phyloP scores from a whole-genome alignment of 805 yeast species.

The Lipomyces spencermartinsiae region DNA sequence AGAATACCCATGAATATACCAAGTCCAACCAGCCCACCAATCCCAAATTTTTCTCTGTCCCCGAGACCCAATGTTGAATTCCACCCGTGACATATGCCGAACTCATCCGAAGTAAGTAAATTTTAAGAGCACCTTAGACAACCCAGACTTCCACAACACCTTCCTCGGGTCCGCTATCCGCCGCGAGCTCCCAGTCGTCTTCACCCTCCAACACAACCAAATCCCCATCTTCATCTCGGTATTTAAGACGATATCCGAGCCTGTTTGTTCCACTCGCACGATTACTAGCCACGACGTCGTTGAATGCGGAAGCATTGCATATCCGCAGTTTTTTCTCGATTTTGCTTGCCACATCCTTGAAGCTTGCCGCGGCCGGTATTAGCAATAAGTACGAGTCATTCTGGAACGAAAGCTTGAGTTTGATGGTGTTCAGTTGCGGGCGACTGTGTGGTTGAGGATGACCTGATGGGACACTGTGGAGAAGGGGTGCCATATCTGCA shows the following conservation, averaged over 20 bases:
- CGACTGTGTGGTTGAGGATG: neutral
- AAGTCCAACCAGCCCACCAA: neutral
- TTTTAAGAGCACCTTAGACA: neutral
- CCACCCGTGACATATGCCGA: neutral
- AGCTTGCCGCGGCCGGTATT: constrained; percentile 59
- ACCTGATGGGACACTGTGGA: constrained; percentile 27
- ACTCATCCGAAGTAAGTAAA: neutral
- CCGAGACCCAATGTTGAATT: neutral
- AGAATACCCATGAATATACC: neutral
- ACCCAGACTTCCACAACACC: constrained; percentile 35
- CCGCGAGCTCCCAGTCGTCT: constrained; percentile 36
- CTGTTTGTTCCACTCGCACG: constrained; percentile 13
- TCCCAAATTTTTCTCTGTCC: neutral
- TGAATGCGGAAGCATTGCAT: constrained; percentile 55
- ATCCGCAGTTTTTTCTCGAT: constrained; percentile 63
- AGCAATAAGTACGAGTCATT: constrained; percentile 64
- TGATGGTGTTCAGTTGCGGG: constrained; percentile 40
- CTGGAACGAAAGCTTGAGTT: constrained; percentile 46
- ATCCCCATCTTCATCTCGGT: constrained; percentile 95
- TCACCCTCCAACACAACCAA: constrained; percentile 54
- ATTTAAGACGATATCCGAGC: constrained; percentile 59
- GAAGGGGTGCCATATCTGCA: neutral
- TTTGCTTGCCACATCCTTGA: constrained; percentile 61
- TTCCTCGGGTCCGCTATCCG: constrained; percentile 29
- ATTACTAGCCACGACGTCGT: constrained; percentile 24